These are phyloP conservation scores for Podospora pseudopauciseta DNA, from an alignment of 495 filamentous ascomycete genomes.

Conservation along the genomic window DNA sequence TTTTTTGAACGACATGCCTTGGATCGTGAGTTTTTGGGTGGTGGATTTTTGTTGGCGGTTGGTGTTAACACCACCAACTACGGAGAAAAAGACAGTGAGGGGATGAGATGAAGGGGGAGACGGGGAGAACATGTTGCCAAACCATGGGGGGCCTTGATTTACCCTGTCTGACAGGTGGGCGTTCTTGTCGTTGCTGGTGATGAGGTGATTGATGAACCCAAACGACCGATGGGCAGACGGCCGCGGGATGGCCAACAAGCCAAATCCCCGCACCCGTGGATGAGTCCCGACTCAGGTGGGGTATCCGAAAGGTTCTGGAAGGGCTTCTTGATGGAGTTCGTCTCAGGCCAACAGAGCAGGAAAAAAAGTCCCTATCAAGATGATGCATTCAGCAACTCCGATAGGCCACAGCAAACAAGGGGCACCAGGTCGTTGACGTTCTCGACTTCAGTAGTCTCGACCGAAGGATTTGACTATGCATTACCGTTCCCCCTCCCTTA, in stretches of 20 bases:
- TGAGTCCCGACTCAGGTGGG: background rate
- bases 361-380: background rate
- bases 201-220: conserved; percentile 1
- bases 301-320: conserved; percentile 2
- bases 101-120: background rate
- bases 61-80: background rate
- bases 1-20: conserved; percentile 9
- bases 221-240: background rate
- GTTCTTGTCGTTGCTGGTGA: background rate
- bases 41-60: background rate
- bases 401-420: background rate
- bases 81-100: background rate
- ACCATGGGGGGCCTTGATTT: background rate
- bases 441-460: conserved; percentile 4
- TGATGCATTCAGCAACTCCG: conserved; percentile 1
- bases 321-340: background rate
- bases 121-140: background rate
- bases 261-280: background rate
- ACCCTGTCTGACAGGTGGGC: background rate
- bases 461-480: conserved; percentile 7
- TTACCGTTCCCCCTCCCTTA: background rate
- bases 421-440: conserved; percentile 1
- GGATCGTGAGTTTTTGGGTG: conserved; percentile 5
- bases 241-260: background rate
- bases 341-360: background rate